A percentile compares a stretch with the other conserved stretches of the same genome.
phyloP scores from a whole-genome alignment of 805 yeast genomes.

The Komagataella populi region DNA sequence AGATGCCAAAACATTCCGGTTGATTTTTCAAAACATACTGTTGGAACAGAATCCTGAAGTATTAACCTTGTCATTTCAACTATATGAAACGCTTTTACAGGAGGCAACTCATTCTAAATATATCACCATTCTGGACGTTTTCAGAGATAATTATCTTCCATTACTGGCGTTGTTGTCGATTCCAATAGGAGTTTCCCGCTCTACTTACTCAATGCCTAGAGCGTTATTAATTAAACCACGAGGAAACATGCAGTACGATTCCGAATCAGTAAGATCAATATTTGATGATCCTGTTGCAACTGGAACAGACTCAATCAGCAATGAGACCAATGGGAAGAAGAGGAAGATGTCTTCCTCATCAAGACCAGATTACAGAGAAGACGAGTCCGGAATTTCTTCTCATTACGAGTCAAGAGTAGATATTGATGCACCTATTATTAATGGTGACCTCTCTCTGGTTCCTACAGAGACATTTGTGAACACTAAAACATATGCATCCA shows the following conservation, averaged over 20 bases:
- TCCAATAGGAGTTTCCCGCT: constrained; percentile 89
- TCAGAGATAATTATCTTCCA: constrained; percentile 44
- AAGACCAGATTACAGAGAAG: constrained; percentile 10
- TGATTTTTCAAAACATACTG: constrained; percentile 74
- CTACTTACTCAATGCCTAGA: constrained; percentile 73
- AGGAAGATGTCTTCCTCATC: constrained; percentile 23
- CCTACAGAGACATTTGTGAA: constrained; percentile 63
- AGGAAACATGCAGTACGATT: constrained; percentile 28
- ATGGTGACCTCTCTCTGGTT: constrained; percentile 81
- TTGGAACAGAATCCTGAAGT: constrained; percentile 81
- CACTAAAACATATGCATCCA: constrained; percentile 65
- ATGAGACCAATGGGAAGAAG: constrained; percentile 23
- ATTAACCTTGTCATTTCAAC: constrained; percentile 42
- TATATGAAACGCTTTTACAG: constrained; percentile 41
- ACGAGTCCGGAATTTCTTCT: constrained; percentile 27
- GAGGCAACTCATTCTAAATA: constrained; percentile 23
- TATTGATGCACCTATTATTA: constrained; percentile 84
- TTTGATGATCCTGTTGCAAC: constrained; percentile 2
- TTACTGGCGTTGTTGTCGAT: constrained; percentile 65
- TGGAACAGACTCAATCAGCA: constrained; percentile 7
- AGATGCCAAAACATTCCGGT: constrained; percentile 55
- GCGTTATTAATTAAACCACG: constrained; percentile 70
- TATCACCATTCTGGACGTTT: constrained; percentile 32
- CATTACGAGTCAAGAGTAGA: constrained; percentile 53
- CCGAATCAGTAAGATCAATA: constrained; percentile 15